phyloP scores from a whole-genome alignment of 306 rosid species.

The Lupinus albus region DNA sequence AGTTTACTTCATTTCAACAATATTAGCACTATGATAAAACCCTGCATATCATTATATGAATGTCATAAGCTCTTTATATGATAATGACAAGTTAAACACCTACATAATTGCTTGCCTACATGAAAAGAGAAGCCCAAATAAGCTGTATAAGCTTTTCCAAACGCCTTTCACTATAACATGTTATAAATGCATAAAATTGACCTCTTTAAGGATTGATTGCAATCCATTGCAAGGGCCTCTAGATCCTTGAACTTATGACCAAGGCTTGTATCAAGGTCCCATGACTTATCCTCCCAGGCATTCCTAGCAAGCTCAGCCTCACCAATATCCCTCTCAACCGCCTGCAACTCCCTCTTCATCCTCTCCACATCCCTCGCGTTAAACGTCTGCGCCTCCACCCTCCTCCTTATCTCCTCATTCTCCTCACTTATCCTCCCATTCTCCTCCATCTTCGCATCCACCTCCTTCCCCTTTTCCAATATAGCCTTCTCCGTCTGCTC shows the following conservation, averaged over 20 bases:
- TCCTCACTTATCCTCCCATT: conserved; percentile 57
- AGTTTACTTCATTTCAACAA: too few species aligned
- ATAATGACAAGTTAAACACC: too few species aligned
- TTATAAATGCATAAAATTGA: conserved; percentile 11
- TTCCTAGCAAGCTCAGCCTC: conserved; percentile 73
- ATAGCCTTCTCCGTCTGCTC: conserved; percentile 51
- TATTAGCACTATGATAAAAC: too few species aligned
- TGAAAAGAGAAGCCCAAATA: too few species aligned
- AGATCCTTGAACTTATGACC: conserved; percentile 69
- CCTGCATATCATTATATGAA: too few species aligned
- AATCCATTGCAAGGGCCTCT: conserved; percentile 68
- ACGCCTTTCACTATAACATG: too few species aligned
- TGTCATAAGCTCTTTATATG: too few species aligned
- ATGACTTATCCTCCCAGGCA: conserved; percentile 75
- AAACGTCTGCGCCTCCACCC: conserved; percentile 69
- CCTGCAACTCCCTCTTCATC: conserved; percentile 90
- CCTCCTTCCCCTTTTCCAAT: conserved; percentile 62
- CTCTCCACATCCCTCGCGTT: conserved; percentile 83
- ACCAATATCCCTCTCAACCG: conserved; percentile 72
- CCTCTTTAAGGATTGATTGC: conserved; percentile 80
- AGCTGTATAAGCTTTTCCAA: too few species aligned
- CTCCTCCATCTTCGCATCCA: conserved; percentile 65
- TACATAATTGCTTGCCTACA: too few species aligned
- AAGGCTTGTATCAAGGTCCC: conserved; percentile 62
- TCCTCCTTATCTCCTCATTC: conserved; percentile 66